Evolutionary conservation across 306 rosid species (phyloP), one percentile per base, ranked within the genome.

Genomic region (Vigna reflexopilosa): DNA sequence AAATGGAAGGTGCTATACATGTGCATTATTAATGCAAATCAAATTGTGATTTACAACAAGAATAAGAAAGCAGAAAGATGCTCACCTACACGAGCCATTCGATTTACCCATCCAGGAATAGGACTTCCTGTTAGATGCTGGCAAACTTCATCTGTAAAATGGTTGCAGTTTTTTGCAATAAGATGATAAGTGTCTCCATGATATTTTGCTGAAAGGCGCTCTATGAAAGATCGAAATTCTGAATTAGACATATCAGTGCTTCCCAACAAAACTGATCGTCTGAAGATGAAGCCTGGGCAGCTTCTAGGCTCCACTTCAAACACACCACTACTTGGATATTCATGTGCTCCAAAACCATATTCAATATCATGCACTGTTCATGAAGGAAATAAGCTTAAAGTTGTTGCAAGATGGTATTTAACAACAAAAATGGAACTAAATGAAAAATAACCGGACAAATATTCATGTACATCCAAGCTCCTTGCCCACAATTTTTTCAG

Each of bases 51-150:
- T 79, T 54, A 15, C 65, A 76, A 77, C 56, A 58, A 30, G 65
- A 56, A 78, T 38, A 40, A 13, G 36, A 13, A 62, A 45, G 75
- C 66, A 74, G 82, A 55, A 77, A 73, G 80, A 34, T 74, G 51
- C 96, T 88, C 73, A 96, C 98, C 99, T 69, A 90, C 88, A 67
- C 86, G 90, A 28, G 99, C 99, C 68, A 96, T 88, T 68, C 98
- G 90, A 85, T 96, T 96, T 73, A 96, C 97, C 99, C 98, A 93
- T 52, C 92, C 93, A 67, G 99, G 99, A 54, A 93, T 93, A 78
- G 94, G 85, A 82, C 88, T 96, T 79, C 98, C 97, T 14, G 94
- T 93, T 80, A 96, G 89, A 79, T 73, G 88, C 85, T 74, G 83
- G 77, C 93, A 93, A 75, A 93, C 99, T 75, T 96, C 99, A 78